Conservation (phyloP, 768 basidiomycete genomes). For the Rhodotorula taiwanensis region DNA sequence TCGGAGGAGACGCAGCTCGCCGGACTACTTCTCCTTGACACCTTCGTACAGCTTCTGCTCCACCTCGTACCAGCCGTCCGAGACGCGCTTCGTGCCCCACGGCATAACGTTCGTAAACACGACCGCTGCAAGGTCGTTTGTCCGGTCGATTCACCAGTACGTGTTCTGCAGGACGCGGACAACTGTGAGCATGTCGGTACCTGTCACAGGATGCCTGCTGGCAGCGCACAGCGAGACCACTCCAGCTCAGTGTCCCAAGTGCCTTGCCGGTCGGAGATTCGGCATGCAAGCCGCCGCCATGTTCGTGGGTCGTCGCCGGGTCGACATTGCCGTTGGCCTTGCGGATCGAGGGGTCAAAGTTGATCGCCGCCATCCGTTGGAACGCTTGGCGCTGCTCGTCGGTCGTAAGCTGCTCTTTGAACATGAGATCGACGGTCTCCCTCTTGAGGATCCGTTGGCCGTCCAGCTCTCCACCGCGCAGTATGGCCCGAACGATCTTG, state of each 20-base stretch:
- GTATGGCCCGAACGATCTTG: slow-evolving; percentile 37
- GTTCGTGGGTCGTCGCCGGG: slow-evolving; percentile 8
- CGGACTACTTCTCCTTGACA: no score
- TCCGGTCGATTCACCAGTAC: no score
- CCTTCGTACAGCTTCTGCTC: no score
- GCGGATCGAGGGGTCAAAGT: slow-evolving; percentile 7
- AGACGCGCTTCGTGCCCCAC: no score
- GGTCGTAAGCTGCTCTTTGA: slow-evolving; percentile 2
- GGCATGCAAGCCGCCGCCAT: neutral
- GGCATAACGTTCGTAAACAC: no score
- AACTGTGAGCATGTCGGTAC: no score
- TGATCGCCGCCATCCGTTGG: neutral
- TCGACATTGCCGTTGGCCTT: neutral
- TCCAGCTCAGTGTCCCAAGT: slow-evolving; percentile 9
- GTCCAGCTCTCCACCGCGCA: slow-evolving; percentile 20
- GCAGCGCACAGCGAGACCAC: slow-evolving; percentile 14
- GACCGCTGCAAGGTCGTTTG: no score
- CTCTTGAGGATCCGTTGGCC: slow-evolving; percentile 5
- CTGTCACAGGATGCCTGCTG: no score
- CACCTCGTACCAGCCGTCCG: no score
- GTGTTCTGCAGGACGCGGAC: no score
- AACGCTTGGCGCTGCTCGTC: neutral
- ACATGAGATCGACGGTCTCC: slow-evolving; percentile 32
- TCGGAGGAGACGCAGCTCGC: no score
- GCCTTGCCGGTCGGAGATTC: slow-evolving; percentile 6